These are phyloP conservation scores for Trichophyton mentagrophytes DNA, from an alignment of 2,329 filamentous ascomycete genomes.

Conservation along the genomic window DNA sequence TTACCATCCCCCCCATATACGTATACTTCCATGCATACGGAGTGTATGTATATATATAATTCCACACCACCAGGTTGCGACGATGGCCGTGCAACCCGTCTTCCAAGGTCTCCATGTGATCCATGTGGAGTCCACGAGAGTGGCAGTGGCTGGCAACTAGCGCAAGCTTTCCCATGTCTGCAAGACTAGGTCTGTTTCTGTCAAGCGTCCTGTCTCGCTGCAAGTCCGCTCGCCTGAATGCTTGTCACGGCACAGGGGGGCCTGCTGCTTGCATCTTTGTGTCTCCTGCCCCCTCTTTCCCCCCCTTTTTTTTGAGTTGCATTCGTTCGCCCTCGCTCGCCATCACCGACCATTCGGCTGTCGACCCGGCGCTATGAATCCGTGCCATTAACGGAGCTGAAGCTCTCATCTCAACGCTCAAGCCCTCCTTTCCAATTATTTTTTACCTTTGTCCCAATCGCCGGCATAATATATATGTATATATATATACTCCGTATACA, in stretches of 20 bases:
- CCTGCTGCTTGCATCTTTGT: too few species aligned
- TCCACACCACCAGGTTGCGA: background rate
- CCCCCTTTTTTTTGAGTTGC: background rate
- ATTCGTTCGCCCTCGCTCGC: background rate
- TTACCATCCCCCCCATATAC: background rate
- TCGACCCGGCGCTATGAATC: background rate
- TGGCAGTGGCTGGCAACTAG: background rate
- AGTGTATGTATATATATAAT: background rate
- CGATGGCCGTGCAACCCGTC: background rate
- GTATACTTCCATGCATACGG: background rate
- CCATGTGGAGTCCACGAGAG: constrained; percentile 4
- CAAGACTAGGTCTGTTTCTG: too few species aligned
- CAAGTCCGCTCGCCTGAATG: background rate
- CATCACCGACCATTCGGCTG: background rate
- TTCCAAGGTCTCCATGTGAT: background rate
- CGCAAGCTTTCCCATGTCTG: background rate
- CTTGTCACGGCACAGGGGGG: background rate
- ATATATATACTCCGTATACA: too few species aligned
- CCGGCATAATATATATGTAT: too few species aligned
- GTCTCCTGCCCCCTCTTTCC: background rate
- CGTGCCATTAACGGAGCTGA: background rate
- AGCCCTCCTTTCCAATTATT: background rate
- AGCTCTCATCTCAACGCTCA: background rate
- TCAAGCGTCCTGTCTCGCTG: background rate
- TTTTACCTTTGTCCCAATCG: background rate